Conservation (phyloP, 129 eudicot species). For the Tanacetum coccineum region DNA sequence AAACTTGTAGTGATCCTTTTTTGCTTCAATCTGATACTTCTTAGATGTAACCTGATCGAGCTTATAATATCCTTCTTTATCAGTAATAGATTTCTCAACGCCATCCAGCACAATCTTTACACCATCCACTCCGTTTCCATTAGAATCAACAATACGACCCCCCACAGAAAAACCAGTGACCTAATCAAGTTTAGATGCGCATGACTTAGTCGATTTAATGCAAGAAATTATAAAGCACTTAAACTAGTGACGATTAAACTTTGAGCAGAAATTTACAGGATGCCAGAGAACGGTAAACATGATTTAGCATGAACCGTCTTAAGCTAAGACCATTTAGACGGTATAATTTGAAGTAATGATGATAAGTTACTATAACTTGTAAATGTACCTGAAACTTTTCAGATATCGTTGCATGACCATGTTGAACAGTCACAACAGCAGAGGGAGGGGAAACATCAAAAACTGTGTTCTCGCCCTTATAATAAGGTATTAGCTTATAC, state of each 20-base stretch:
- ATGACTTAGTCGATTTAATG: conserved; percentile 13
- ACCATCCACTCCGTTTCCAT: conserved; percentile 75
- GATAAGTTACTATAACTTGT: conserved; percentile 4
- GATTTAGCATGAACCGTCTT: neutral
- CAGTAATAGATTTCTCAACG: conserved; percentile 74
- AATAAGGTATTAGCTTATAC: conserved; percentile 85
- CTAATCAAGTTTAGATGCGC: conserved; percentile 31
- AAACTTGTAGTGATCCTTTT: conserved; percentile 88
- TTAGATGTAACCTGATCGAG: conserved; percentile 99
- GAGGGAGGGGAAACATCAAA: conserved; percentile 97
- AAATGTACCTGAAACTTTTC: conserved; percentile 82
- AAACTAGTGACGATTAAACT: conserved; percentile 11
- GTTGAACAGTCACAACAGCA: conserved; percentile 63
- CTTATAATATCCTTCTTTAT: conserved; percentile 86
- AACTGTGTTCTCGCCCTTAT: conserved; percentile 96
- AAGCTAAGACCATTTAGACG: neutral
- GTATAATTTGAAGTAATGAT: neutral
- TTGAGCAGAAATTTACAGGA: conserved; percentile 10
- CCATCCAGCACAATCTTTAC: conserved; percentile 83
- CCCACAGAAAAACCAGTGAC: conserved; percentile 99
- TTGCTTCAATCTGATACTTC: conserved; percentile 76
- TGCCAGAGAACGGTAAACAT: conserved; percentile 9
- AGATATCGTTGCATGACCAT: conserved; percentile 63
- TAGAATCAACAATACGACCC: conserved; percentile 89
- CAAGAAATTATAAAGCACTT: conserved; percentile 5